Percentiles rank a stretch among this genome's conserved stretches.
Conservation (phyloP, 495 filamentous ascomycete species). For the Aspergillus sparsus region DNA sequence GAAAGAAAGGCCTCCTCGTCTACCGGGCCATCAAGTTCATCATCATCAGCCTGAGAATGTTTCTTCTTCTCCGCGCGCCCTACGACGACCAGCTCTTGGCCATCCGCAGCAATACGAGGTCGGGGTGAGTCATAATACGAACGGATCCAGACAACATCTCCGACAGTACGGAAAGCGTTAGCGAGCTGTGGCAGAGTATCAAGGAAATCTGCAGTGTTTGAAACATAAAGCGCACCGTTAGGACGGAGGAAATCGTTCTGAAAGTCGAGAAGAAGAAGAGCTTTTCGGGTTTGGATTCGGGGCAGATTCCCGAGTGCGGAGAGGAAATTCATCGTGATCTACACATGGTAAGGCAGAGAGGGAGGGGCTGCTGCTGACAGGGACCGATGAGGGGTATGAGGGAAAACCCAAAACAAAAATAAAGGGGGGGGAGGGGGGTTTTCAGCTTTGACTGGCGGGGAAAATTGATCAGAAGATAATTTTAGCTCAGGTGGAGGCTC, state of each 20-base stretch:
- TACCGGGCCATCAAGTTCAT: slow-evolving; percentile 33
- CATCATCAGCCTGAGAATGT: slow-evolving; percentile 21
- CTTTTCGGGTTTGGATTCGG: slow-evolving; percentile 71
- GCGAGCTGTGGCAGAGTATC: slow-evolving; percentile 65
- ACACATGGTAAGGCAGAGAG: slow-evolving; percentile 18
- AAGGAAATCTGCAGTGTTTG: slow-evolving; percentile 64
- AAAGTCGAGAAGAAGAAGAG: slow-evolving; percentile 80
- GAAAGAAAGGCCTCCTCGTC: slow-evolving; percentile 68
- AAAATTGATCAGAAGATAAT: no score
- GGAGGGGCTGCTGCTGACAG: background rate
- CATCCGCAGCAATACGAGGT: slow-evolving; percentile 47
- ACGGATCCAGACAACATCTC: slow-evolving; percentile 87
- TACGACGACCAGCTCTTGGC: slow-evolving; percentile 42
- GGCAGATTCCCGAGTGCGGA: slow-evolving; percentile 44
- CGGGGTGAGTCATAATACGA: slow-evolving; percentile 70
- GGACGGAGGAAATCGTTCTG: slow-evolving; percentile 87
- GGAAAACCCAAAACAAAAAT: background rate
- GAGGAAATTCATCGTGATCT: slow-evolving; percentile 40
- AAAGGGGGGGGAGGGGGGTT: no score
- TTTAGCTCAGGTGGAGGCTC: no score
- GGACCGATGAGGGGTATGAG: background rate
- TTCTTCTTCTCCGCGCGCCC: slow-evolving; percentile 21
- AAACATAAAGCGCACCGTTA: slow-evolving; percentile 67
- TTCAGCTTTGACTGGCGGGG: no score
- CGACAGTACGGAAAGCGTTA: slow-evolving; percentile 70